Evolutionary conservation across 2,329 filamentous ascomycete genomes (phyloP), one percentile per base, ranked within the genome.

Genomic region (Paracorniculantispora psalliotae): DNA sequence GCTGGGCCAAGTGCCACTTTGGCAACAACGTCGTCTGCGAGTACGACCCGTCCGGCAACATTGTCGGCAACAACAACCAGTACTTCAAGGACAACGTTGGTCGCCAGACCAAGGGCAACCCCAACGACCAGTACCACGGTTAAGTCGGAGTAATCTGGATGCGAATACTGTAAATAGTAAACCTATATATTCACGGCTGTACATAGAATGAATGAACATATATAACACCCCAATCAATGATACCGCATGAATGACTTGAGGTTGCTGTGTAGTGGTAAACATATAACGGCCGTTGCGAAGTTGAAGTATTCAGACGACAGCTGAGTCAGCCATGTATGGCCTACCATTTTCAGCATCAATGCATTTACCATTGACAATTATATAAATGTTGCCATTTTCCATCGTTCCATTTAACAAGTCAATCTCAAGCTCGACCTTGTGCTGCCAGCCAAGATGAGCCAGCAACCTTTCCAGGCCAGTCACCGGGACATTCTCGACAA

Each of bases 1-100:
- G 70, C 26, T 70, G 71, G 43, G 67, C 60, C 50, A 19, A 59
- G 43, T 66, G 65, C 49, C 12, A 65, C 13, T 37, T 7, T 15
- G 47, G 47, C 19, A 35, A n/a, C 47, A 46, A 39, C n/a, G 52
- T 60, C 17, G 59, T 48, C 35, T 60, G 59, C 41, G 23, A 52
- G 46, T 60, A 57, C 19, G 30, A 33, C 15, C 59, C 59, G 9
- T 1, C 19, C 8, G 59, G 59, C 39, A 60, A 60, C 59, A 33
- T 57, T 25, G 15, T 49, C 2, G 59, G 53, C 37, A 15, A 37
- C n/a, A 54, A 43, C 37, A 28, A 21, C 41, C 1, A 35, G 41
- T 47, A 47, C 19, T 60, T 60, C 51, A 25, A 21, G 25, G 35
- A 51, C 10, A 60, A 60, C 33, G 59, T 60, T 35, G 55, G 47